Evolutionary conservation across 2,329 filamentous ascomycete species (phyloP).

Genomic region (Mycosphaerella sp.): DNA sequence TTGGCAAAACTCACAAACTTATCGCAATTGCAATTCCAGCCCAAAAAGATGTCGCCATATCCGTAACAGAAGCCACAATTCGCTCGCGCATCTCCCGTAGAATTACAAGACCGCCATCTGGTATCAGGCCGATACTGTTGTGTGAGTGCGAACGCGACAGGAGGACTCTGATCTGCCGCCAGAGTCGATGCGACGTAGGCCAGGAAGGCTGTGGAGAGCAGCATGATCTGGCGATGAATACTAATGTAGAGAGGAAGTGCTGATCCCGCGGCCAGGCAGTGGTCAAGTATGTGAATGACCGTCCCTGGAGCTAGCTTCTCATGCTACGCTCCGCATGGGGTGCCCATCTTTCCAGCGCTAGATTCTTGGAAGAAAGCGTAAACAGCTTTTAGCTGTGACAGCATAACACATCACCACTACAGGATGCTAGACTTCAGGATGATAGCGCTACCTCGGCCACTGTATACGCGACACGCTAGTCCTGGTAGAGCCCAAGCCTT

Average conservation of each 20-base stretch:
- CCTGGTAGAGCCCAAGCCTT: not conserved
- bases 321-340: not conserved
- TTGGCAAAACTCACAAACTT: slow-evolving; percentile 6
- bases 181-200: not conserved
- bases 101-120: slow-evolving; percentile 2
- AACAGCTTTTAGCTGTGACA: not conserved
- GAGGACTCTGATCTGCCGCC: slow-evolving; percentile 6
- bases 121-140: slow-evolving; percentile 8
- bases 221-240: not conserved
- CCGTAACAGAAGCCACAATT: slow-evolving; percentile 11
- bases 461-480: not conserved
- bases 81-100: slow-evolving; percentile 2
- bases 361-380: not conserved
- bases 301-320: not conserved
- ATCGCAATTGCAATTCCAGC: slow-evolving; percentile 11
- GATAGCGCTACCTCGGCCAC: not conserved
- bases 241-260: not conserved
- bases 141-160: slow-evolving; percentile 2
- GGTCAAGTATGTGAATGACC: not conserved
- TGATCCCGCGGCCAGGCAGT: not conserved
- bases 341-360: not conserved
- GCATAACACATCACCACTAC: not conserved
- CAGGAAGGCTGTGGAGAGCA: not conserved
- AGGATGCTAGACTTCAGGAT: not conserved
- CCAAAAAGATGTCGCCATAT: not conserved